Percentiles rank a stretch among this genome's conserved stretches.
These are phyloP conservation scores for Pilaira anomala DNA, from an alignment of 192 early-diverging fungal genomes.

Conservation along the genomic window DNA sequence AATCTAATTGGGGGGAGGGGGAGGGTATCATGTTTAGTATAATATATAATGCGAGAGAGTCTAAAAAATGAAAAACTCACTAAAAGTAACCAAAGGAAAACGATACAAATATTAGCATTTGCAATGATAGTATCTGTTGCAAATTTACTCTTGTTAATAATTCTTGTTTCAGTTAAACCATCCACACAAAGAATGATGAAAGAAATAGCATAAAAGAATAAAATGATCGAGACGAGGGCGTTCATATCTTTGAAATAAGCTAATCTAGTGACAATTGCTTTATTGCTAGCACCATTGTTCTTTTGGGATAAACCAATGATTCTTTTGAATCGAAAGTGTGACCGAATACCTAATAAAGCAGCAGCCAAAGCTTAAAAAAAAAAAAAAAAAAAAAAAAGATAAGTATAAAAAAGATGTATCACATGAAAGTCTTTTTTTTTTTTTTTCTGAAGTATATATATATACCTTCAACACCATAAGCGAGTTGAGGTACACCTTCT, in stretches of 20 bases:
- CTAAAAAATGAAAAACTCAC: constrained; percentile 14
- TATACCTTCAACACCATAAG: constrained; percentile 28
- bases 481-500: constrained; percentile 30
- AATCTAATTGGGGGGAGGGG: constrained; percentile 2
- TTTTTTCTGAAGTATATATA: constrained; percentile 1
- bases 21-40: background rate
- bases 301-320: constrained; percentile 23
- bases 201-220: constrained; percentile 11
- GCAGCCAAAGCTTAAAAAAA: constrained; percentile 10
- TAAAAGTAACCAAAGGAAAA: constrained; percentile 19
- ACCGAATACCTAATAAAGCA: constrained; percentile 20
- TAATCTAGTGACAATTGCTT: constrained; percentile 23
- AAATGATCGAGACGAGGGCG: constrained; percentile 11
- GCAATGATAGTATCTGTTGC: constrained; percentile 23
- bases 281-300: constrained; percentile 7
- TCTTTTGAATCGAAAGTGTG: constrained; percentile 26
- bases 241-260: constrained; percentile 39
- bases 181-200: constrained; percentile 28
- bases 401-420: no score
- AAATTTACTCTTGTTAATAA: constrained; percentile 23
- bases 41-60: no score
- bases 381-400: background rate
- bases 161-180: constrained; percentile 19
- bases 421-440: no score
- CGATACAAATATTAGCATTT: constrained; percentile 13